Conservation (phyloP, 495 filamentous ascomycete species). For the Penicillium subrubescens region DNA sequence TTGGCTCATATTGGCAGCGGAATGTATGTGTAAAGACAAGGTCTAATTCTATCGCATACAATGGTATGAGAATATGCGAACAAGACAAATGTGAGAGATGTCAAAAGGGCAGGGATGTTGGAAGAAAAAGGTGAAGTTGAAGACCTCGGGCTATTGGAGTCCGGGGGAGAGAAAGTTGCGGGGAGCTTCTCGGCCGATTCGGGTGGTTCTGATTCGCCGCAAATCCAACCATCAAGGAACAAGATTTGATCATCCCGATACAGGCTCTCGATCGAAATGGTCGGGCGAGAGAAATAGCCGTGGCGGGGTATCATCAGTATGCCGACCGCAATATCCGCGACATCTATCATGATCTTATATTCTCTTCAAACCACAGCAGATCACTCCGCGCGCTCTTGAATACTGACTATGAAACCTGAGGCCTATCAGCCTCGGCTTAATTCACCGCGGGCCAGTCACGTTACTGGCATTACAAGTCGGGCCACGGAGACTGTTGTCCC, state of each 20-base stretch:
- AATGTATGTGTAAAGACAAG: constrained; percentile 1
- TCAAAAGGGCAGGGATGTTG: constrained; percentile 4
- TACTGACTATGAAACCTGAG: background rate
- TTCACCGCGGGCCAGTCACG: background rate
- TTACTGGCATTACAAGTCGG: background rate
- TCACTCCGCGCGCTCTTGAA: background rate
- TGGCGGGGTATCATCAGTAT: background rate
- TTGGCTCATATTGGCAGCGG: constrained; percentile 34
- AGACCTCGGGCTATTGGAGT: constrained; percentile 37
- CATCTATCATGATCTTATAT: background rate
- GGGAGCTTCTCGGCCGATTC: constrained; percentile 35
- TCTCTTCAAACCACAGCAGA: background rate
- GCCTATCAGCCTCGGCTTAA: background rate
- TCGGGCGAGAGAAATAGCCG: background rate
- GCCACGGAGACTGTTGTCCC: background rate
- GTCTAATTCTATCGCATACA: background rate
- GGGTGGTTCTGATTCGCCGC: constrained; percentile 5
- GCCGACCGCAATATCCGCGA: background rate
- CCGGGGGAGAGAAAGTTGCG: constrained; percentile 30
- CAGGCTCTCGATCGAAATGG: background rate
- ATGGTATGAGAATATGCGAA: background rate
- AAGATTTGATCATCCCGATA: background rate
- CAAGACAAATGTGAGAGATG: constrained; percentile 6
- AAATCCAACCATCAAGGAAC: background rate
- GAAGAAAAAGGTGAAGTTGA: constrained; percentile 14